Evolutionary conservation across 805 yeast genomes (phyloP), one percentile per base, ranked within the genome.

Genomic region (Lipomyces yamadae): DNA sequence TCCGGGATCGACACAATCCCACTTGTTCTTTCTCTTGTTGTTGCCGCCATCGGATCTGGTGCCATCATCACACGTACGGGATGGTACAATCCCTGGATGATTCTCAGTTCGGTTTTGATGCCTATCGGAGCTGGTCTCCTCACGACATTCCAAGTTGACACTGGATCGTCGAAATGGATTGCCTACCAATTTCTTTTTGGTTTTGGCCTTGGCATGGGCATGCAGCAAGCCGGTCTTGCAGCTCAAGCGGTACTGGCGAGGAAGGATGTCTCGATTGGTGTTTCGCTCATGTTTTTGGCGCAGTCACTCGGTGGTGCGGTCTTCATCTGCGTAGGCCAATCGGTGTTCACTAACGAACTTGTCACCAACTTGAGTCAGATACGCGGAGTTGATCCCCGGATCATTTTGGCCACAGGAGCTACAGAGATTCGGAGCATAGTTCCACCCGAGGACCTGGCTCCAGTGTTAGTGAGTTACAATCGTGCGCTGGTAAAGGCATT

Each of bases 111-210:
- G n/a, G 62, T 76, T 1, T 35, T 81, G 10, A 79, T 79, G 2
- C 74, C 81, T 4, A 69, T 84, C 7, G 86, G 86, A 5, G 68
- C 76, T 48, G 88, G 87, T 1, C 60, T 83, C 10, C 61, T 84
- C 5, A 61, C 78, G 0, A 74, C 85, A 15, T 77, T 85, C 32
- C 73, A 75, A 1, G 78, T 76, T 10, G 77, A 82, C 55, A 78
- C 86, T 1, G 64, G 77, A 3, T 64, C 70, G 1, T 73, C 81
- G 0, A 62, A 73, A 33, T 78, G 81, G 63, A 80, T 85, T 61
- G 85, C 86, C 0, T 76, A 79, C 37, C 79, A 83, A 62, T 81
- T 84, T 34, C 70, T 83, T 4, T 73, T 77, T 8, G 89, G 89
- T 30, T 76, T 81, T 5, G 79, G 83, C 0, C 74, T 80, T 53